Base-by-base conservation (phyloP, 2,329 filamentous ascomycete species). In the Xylogone sp. region DNA sequence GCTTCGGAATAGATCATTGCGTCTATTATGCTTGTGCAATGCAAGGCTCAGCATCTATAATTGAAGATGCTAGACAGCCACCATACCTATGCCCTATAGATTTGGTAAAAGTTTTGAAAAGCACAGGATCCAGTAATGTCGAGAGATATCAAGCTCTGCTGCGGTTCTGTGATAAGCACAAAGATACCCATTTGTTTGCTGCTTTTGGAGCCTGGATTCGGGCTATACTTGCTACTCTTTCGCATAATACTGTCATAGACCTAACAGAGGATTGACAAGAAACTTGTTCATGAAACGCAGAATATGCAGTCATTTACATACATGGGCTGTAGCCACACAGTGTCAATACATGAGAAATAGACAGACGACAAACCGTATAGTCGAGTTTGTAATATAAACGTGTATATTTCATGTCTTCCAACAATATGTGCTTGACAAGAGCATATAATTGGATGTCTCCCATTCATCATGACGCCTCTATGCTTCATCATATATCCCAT, bases 1-100 rank as follows among this genome's bases (percentile, higher is more conserved):
- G 84, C 60, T 76, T 89, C 34, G 82, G 79, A 0, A 72, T 89
- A 13, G 84, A 67, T 7, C 85, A 89, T 62, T 89, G 86, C 61
- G 69, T 78, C 0, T 86, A 82, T 59, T 85, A 82, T 57, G 81
- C 83, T 0, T 87, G 83, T 57, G 71, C 75, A 2, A 84, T 86
- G 82, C 83, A 87, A 61, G 75, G 78, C 3, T 82, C 79, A 1
- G 75, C 76, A 0, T 71, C 74, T 1, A 69, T 84, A 39, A 69
- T 66, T 0, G 84, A 87, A 62, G 83, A 86, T 60, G 70, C 75
- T 2, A 68, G 82, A 42, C 82, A 86, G 60, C 82, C 83, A 21
- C 82, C 82, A 1, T 86, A 83, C 57, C 59, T 86, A 3, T 87
- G 83, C 56, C 80, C 78, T 0, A 71, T 86, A 0, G 84, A 83